These are phyloP conservation scores for Telfairia occidentalis DNA, from an alignment of 331 rosid genomes.

Conservation along the genomic window DNA sequence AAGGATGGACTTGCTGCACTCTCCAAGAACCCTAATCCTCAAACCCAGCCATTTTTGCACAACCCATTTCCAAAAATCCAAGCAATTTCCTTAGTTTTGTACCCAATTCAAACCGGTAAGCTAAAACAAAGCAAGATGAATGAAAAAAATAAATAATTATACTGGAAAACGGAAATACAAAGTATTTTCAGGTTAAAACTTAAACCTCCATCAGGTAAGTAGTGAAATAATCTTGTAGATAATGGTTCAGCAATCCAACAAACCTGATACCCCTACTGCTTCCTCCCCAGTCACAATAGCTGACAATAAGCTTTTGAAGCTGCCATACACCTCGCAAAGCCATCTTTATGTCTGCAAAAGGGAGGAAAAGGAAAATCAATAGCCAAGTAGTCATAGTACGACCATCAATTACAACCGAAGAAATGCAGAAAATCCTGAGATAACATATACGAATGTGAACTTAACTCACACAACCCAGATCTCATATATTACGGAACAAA, in stretches of 20 bases:
- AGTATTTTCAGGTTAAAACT: neutral
- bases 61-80: neutral
- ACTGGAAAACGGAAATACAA: neutral
- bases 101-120: neutral
- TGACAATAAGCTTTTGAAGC: constrained; percentile 55
- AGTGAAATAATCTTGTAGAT: neutral
- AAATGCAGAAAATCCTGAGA: neutral
- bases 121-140: neutral
- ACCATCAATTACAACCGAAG: neutral
- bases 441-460: neutral
- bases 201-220: neutral
- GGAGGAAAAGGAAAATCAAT: neutral
- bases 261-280: constrained; percentile 84
- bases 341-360: constrained; percentile 24
- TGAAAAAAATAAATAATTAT: neutral
- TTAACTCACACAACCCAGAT: neutral
- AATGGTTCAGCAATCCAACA: neutral
- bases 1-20: neutral
- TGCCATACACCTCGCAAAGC: constrained; percentile 84
- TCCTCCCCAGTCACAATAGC: constrained; percentile 73
- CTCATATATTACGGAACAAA: neutral
- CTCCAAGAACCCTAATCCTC: neutral
- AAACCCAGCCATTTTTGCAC: neutral
- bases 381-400: neutral
- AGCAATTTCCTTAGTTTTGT: neutral